Evolutionary conservation across 768 basidiomycete genomes (phyloP).

Genomic region (Naganishia antarctica): DNA sequence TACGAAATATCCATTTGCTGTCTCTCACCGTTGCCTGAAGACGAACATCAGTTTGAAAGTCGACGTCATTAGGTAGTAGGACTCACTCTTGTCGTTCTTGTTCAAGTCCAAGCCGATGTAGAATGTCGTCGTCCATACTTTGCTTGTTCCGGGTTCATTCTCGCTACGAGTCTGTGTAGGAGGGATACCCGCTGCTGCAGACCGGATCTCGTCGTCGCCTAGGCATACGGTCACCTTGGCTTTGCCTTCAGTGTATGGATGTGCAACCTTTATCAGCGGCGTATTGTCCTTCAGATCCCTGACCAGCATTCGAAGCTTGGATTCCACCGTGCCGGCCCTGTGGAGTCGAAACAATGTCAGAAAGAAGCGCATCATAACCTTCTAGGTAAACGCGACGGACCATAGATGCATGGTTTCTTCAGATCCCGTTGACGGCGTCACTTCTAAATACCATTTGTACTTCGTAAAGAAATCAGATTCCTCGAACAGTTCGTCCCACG

Average conservation of each 20-base stretch:
- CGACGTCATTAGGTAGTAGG: background rate
- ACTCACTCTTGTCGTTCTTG: conserved; percentile 68
- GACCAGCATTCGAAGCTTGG: conserved; percentile 87
- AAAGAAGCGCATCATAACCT: too few relatives aligned
- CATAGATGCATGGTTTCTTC: conserved; percentile 87
- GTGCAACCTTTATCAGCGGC: conserved; percentile 82
- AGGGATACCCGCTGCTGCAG: conserved; percentile 68
- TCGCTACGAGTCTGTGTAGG: conserved; percentile 27
- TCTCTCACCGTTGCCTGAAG: conserved; percentile 66
- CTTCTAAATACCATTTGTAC: conserved; percentile 93
- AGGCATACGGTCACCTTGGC: conserved; percentile 79
- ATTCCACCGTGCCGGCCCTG: conserved; percentile 97
- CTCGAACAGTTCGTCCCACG: conserved; percentile 87
- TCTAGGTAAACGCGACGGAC: conserved; percentile 55
- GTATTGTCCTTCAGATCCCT: conserved; percentile 91
- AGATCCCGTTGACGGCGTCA: conserved; percentile 82
- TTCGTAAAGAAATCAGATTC: conserved; percentile 97
- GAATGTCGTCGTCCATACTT: conserved; percentile 94
- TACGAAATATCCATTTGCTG: conserved; percentile 92
- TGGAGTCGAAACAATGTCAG: too few relatives aligned
- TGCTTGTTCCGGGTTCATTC: conserved; percentile 59
- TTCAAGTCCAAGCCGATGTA: conserved; percentile 92
- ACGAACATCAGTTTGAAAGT: conserved; percentile 3
- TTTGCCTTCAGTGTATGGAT: conserved; percentile 92
- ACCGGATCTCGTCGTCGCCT: conserved; percentile 77